phyloP scores from a whole-genome alignment of 257 asterid genomes.

The Fraxinus excelsior region DNA sequence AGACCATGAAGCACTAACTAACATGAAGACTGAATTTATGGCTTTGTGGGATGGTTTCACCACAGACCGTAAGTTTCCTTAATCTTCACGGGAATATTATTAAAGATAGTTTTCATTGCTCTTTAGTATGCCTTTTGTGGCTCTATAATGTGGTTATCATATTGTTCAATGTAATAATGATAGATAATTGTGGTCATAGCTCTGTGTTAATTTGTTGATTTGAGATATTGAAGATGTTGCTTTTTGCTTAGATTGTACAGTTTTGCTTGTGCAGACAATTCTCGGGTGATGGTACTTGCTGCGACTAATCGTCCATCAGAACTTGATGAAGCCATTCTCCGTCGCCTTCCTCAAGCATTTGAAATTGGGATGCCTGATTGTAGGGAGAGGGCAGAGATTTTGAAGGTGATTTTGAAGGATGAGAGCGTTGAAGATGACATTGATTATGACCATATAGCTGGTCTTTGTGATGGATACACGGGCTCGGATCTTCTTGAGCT shows the following conservation, averaged over 20 bases:
- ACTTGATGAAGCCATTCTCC: constrained; percentile 96
- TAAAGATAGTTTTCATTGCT: background rate
- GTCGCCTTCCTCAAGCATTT: constrained; percentile 96
- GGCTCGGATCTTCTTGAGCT: constrained; percentile 95
- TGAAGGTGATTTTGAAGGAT: constrained; percentile 80
- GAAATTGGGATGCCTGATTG: constrained; percentile 79
- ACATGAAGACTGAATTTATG: constrained; percentile 99
- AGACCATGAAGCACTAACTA: constrained; percentile 82
- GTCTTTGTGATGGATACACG: constrained; percentile 77
- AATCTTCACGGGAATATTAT: background rate
- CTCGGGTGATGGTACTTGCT: constrained; percentile 95
- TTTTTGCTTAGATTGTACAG: constrained; percentile 20
- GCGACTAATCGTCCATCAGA: constrained; percentile 99
- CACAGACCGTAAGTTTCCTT: constrained; percentile 69
- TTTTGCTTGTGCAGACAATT: constrained; percentile 53
- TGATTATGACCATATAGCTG: constrained; percentile 65
- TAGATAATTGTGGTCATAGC: background rate
- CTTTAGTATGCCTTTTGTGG: background rate
- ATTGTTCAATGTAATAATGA: background rate
- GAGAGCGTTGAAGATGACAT: constrained; percentile 69
- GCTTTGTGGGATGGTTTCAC: constrained; percentile 99
- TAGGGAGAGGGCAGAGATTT: constrained; percentile 66
- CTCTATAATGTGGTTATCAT: constrained; percentile 2
- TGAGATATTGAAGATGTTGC: background rate
- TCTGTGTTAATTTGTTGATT: background rate